Conservation (phyloP, 371 early-diverging fungal genomes). For the Batrachochytrium dendrobatidis region DNA sequence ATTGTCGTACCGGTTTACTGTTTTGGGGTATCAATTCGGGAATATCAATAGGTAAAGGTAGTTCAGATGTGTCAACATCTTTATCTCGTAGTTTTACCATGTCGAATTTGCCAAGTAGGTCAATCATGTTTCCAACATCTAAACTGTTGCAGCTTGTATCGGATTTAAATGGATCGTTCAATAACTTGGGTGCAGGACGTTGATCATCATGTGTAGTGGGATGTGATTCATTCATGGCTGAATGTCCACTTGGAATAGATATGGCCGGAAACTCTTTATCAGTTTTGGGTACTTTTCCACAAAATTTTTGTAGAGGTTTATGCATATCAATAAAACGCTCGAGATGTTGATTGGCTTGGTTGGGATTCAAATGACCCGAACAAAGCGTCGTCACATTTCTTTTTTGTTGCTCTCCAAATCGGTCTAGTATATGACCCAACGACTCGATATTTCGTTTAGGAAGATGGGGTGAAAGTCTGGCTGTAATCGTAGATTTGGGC, state of each 20-base stretch:
- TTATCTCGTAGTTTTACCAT: slow-evolving; percentile 9
- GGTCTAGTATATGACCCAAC: slow-evolving; percentile 11
- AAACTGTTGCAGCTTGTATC: too few species aligned
- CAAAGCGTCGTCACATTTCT: slow-evolving; percentile 9
- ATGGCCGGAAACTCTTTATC: background rate
- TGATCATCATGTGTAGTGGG: background rate
- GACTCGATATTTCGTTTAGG: background rate
- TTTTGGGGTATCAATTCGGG: background rate
- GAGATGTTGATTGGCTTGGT: background rate
- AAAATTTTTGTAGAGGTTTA: background rate
- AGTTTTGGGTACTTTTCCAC: background rate
- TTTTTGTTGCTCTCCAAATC: slow-evolving; percentile 4
- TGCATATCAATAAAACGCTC: background rate
- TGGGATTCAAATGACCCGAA: slow-evolving; percentile 11
- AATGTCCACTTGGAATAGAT: background rate
- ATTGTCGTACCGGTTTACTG: background rate
- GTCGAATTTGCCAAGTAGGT: slow-evolving; percentile 4
- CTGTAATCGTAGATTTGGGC: background rate
- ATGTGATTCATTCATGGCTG: background rate
- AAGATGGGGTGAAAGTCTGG: background rate
- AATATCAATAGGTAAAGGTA: background rate
- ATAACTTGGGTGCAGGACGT: background rate
- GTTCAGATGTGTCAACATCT: background rate
- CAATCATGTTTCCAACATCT: background rate
- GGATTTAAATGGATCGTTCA: too few species aligned